These are phyloP conservation scores for Hysterium pulicare DNA, from an alignment of 2,329 filamentous ascomycete genomes.

Conservation along the genomic window DNA sequence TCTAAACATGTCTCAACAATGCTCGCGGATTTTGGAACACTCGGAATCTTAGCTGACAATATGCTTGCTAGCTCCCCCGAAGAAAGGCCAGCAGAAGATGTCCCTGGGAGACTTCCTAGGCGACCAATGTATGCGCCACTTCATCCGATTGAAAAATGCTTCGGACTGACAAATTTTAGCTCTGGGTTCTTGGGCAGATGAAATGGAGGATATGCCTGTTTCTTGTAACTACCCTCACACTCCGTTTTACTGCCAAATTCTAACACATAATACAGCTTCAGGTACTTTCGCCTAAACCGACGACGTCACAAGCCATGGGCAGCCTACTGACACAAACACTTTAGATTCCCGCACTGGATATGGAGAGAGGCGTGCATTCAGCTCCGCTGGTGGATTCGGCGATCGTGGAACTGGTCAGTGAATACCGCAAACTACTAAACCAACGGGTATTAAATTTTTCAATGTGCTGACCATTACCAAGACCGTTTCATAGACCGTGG, in stretches of 20 bases:
- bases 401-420: conserved; percentile 36
- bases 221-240: conserved; percentile 57
- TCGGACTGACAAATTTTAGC: conserved; percentile 45
- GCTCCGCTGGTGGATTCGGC: conserved; percentile 38
- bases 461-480: conserved; percentile 20
- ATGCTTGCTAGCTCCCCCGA: conserved; percentile 70
- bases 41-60: conserved; percentile 43
- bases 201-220: conserved; percentile 84
- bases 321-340: conserved; percentile 18
- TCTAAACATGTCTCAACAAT: conserved; percentile 15
- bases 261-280: conserved; percentile 20
- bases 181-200: conserved; percentile 95
- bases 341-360: conserved; percentile 45
- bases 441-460: conserved; percentile 13
- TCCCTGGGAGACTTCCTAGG: conserved; percentile 93
- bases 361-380: conserved; percentile 49
- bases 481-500: conserved; percentile 20
- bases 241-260: conserved; percentile 6
- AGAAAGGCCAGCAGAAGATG: conserved; percentile 95
- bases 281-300: conserved; percentile 21
- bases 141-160: conserved; percentile 15
- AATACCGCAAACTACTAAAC: conserved; percentile 11
- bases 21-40: background rate
- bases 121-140: conserved; percentile 70
- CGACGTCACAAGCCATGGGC: background rate